phyloP scores from a whole-genome alignment of 148 eudicot genomes.

The Selenicereus undatus region DNA sequence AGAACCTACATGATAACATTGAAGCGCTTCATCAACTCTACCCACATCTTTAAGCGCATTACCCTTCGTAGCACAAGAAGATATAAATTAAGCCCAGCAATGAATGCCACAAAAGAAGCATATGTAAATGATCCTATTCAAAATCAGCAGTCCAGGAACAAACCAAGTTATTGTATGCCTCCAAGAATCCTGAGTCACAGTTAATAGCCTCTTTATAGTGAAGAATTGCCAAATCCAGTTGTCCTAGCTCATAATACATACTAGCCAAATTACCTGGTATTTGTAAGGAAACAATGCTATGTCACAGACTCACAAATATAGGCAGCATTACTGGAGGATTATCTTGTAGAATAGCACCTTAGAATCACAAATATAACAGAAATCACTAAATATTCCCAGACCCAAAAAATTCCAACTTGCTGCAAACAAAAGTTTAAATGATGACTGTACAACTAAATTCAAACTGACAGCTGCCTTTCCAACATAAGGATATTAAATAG shows the following conservation, averaged over 20 bases:
- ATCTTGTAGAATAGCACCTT: not conserved
- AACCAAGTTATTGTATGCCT: constrained; percentile 96
- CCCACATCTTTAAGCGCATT: constrained; percentile 94
- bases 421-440: not conserved
- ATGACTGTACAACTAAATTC: not conserved
- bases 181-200: constrained; percentile 81
- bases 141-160: constrained; percentile 15
- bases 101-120: not conserved
- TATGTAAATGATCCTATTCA: constrained; percentile 7
- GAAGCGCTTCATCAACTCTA: constrained; percentile 80
- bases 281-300: constrained; percentile 12
- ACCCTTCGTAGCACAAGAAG: constrained; percentile 43
- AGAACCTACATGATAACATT: constrained; percentile 76
- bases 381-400: not conserved
- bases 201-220: constrained; percentile 81
- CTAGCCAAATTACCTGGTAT: constrained; percentile 84
- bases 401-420: not conserved
- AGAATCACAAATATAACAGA: not conserved
- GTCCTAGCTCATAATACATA: constrained; percentile 83
- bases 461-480: not conserved
- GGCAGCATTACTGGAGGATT: not conserved
- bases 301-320: constrained; percentile 7
- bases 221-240: constrained; percentile 77
- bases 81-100: constrained; percentile 7
- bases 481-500: not conserved